Percentiles rank a stretch among this genome's conserved stretches.
phyloP scores from a whole-genome alignment of 345 rosid species.

The Dipteronia dyeriana region DNA sequence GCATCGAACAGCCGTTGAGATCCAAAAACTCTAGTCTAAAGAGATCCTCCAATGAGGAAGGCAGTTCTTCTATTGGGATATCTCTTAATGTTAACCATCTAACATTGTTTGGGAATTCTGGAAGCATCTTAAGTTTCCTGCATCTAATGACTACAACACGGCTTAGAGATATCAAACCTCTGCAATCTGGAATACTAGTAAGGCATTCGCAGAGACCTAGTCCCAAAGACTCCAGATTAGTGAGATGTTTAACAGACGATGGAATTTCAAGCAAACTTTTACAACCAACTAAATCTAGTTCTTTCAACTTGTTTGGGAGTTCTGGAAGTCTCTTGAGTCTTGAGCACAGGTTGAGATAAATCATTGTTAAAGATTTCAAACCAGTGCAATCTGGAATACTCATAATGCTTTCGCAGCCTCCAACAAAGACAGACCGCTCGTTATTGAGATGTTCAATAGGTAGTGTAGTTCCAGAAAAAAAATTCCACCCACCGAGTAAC shows the following conservation, averaged over 20 bases:
- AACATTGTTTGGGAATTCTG: too few relatives aligned
- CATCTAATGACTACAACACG: too few relatives aligned
- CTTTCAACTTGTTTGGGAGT: slow-evolving; percentile 24
- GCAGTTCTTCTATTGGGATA: slow-evolving; percentile 1
- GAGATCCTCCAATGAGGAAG: slow-evolving; percentile 20
- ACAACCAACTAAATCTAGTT: slow-evolving; percentile 28
- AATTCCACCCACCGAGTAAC: rapidly evolving
- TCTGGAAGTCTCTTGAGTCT: slow-evolving; percentile 16
- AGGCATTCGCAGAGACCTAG: too few relatives aligned
- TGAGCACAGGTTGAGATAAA: background rate
- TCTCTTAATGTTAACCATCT: too few relatives aligned
- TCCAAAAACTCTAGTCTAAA: slow-evolving; percentile 22
- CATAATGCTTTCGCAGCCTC: slow-evolving; percentile 13
- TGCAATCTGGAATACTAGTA: too few relatives aligned
- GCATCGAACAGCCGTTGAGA: slow-evolving; percentile 25
- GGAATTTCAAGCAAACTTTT: slow-evolving; percentile 18
- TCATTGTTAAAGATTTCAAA: background rate
- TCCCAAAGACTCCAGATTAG: too few relatives aligned
- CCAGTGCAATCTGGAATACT: background rate
- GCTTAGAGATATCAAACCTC: too few relatives aligned
- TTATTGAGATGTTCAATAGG: slow-evolving; percentile 27
- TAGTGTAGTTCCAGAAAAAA: slow-evolving; percentile 12
- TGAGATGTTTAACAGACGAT: too few relatives aligned
- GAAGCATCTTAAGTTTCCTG: too few relatives aligned
- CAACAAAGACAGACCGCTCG: too few relatives aligned